Percentiles rank a stretch among this genome's conserved stretches.
Conservation (phyloP, 768 basidiomycete genomes). For the Calocybe indica region DNA sequence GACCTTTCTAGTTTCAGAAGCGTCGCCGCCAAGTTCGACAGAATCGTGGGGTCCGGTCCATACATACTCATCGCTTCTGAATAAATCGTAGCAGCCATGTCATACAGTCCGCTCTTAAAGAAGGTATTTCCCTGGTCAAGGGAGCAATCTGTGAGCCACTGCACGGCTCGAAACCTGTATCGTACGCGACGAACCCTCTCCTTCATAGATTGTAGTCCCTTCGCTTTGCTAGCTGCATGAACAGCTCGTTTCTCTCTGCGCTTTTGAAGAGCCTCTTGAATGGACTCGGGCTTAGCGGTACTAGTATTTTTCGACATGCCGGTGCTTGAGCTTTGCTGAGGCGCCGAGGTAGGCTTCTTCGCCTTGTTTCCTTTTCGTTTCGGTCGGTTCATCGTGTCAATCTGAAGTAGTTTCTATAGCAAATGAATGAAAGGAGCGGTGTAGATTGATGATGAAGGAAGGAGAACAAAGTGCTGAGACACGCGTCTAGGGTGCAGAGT, state of each 20-base stretch:
- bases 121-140: conserved; percentile 23
- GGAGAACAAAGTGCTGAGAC: no score
- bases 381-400: not conserved
- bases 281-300: not conserved
- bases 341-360: no score
- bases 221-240: not conserved
- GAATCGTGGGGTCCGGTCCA: conserved; percentile 26
- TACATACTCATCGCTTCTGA: conserved; percentile 20
- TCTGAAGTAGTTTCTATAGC: not conserved
- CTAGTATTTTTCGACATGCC: not conserved
- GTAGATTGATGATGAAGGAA: not conserved
- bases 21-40: conserved; percentile 28
- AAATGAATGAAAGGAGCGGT: not conserved
- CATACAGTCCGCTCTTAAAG: conserved; percentile 24
- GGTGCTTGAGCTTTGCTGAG: not conserved
- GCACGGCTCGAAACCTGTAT: not conserved
- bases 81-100: conserved; percentile 21
- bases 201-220: not conserved
- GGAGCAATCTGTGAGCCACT: no score
- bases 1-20: conserved; percentile 30
- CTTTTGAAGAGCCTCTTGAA: not conserved
- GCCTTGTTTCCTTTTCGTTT: not conserved
- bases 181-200: not conserved
- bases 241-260: not conserved
- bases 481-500: no score